Conservation (phyloP, 2,329 filamentous ascomycete genomes). For the Verticillium dahliae region DNA sequence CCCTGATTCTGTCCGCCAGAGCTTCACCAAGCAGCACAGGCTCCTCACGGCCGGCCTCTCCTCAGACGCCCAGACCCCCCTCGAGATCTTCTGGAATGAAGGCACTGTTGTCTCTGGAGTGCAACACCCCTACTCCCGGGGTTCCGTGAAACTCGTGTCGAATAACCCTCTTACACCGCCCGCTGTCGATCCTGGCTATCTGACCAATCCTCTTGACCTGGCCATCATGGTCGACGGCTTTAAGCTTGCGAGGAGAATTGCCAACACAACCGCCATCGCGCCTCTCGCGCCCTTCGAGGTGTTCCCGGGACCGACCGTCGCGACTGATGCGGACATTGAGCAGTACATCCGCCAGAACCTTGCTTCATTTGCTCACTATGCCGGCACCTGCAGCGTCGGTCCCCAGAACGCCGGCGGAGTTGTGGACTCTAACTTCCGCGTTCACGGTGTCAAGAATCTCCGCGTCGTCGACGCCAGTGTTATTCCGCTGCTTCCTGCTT, state of each 20-base stretch:
- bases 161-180: conserved; percentile 25
- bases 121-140: conserved; percentile 30
- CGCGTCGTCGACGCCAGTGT: conserved; percentile 22
- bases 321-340: conserved; percentile 5
- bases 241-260: conserved; percentile 25
- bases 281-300: conserved; percentile 5
- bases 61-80: conserved; percentile 16
- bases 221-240: conserved; percentile 21
- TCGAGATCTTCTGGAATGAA: conserved; percentile 25
- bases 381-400: conserved; percentile 42
- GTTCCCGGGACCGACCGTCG: conserved; percentile 7
- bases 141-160: conserved; percentile 28
- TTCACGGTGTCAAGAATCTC: conserved; percentile 20
- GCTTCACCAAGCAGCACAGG: conserved; percentile 28
- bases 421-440: conserved; percentile 20
- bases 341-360: conserved; percentile 4
- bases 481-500: conserved; percentile 20
- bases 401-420: conserved; percentile 29
- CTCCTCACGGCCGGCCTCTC: conserved; percentile 21
- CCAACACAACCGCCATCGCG: conserved; percentile 2
- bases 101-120: conserved; percentile 21
- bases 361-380: conserved; percentile 25
- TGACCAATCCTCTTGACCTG: conserved; percentile 29
- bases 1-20: conserved; percentile 26
- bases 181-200: conserved; percentile 29